Percentiles rank a stretch among this genome's conserved stretches.
Conservation (phyloP, 352 stramenopile genomes). For the Globisporangium emineosum region DNA sequence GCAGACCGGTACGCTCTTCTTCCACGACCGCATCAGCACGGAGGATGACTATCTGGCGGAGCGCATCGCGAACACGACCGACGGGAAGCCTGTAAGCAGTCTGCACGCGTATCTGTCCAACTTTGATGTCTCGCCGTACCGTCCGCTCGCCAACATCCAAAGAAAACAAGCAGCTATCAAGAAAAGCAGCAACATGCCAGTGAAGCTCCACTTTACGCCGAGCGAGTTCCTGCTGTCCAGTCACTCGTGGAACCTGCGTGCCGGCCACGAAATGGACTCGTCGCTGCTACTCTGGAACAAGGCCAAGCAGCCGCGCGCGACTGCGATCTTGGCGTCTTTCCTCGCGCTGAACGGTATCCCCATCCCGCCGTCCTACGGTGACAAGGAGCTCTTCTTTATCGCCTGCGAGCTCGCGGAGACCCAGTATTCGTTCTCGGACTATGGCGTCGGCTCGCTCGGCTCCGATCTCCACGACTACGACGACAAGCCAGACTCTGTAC, state of each 20-base stretch:
- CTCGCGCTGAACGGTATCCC: conserved; percentile 35
- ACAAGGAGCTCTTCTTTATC: conserved; percentile 82
- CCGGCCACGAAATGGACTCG: conserved; percentile 73
- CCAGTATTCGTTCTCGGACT: conserved; percentile 66
- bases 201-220: conserved; percentile 35
- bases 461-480: conserved; percentile 32
- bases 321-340: conserved; percentile 59
- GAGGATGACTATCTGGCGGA: conserved; percentile 40
- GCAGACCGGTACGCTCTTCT: conserved; percentile 55
- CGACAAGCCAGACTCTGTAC: conserved; percentile 24
- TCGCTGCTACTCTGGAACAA: conserved; percentile 79
- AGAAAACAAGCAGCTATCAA: conserved; percentile 12
- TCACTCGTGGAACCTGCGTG: conserved; percentile 61
- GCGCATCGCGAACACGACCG: conserved; percentile 14
- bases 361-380: conserved; percentile 49
- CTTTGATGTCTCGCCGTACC: conserved; percentile 51
- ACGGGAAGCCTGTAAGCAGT: conserved; percentile 24
- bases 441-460: conserved; percentile 51
- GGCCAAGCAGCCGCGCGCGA: conserved; percentile 56
- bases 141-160: conserved; percentile 31
- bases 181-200: conserved; percentile 20
- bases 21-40: conserved; percentile 47
- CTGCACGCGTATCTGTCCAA: conserved; percentile 51
- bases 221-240: conserved; percentile 54
- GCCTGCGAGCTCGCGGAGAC: conserved; percentile 67